Evolutionary conservation across 1,139 yeast species (phyloP).

Genomic region (Kodamaea plutei): DNA sequence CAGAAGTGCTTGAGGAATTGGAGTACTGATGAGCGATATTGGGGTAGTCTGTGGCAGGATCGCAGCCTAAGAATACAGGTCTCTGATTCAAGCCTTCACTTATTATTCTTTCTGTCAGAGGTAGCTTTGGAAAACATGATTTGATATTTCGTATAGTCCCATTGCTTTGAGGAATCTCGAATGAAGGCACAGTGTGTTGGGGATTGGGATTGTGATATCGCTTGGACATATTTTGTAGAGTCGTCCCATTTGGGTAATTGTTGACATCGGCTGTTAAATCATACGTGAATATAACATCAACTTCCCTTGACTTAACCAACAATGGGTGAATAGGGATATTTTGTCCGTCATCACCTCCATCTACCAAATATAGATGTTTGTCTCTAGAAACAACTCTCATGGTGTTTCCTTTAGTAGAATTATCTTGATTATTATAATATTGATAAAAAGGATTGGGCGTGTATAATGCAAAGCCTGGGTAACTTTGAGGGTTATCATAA

Average conservation of each 20-base stretch:
- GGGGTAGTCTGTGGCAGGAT: too few species aligned
- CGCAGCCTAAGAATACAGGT: conserved; percentile 59
- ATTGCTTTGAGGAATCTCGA: neutral
- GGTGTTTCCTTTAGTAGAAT: conserved; percentile 2
- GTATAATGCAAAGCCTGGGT: conserved; percentile 67
- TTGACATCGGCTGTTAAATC: conserved; percentile 37
- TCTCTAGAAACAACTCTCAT: conserved; percentile 12
- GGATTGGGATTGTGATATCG: conserved; percentile 21
- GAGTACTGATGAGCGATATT: too few species aligned
- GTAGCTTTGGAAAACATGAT: conserved; percentile 36
- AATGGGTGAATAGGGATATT: conserved; percentile 41
- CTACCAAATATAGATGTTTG: conserved; percentile 31
- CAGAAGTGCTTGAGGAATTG: too few species aligned
- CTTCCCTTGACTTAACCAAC: conserved; percentile 23
- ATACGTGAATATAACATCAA: conserved; percentile 34
- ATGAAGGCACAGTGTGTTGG: conserved; percentile 14
- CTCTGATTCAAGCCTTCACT: conserved; percentile 22
- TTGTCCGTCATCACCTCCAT: conserved; percentile 46
- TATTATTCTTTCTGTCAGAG: conserved; percentile 28
- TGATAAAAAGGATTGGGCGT: conserved; percentile 73
- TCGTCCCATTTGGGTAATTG: conserved; percentile 40
- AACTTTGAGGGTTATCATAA: conserved; percentile 23
- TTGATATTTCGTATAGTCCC: conserved; percentile 6
- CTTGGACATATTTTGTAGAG: conserved; percentile 16
- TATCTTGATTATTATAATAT: conserved; percentile 12